Conservation (phyloP, 108 stramenopile genomes). For the Skeletonema menzelii region DNA sequence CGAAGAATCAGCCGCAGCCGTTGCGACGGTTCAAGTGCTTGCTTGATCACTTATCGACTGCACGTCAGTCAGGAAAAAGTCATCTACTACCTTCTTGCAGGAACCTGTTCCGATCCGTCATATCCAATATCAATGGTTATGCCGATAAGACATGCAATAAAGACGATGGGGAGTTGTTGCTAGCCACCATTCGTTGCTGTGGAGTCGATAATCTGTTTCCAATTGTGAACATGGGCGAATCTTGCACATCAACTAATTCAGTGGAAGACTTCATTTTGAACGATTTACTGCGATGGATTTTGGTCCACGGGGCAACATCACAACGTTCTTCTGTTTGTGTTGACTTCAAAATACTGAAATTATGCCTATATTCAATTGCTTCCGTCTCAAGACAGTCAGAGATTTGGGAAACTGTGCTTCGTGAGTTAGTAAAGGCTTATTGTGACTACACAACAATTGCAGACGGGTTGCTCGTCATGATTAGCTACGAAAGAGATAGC, state of each 20-base stretch:
- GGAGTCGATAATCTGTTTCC: slow-evolving; percentile 29
- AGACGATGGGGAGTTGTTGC: slow-evolving; percentile 30
- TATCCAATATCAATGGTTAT: slow-evolving; percentile 6
- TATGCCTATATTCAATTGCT: slow-evolving; percentile 35
- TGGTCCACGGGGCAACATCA: slow-evolving; percentile 58
- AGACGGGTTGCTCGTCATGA: slow-evolving; percentile 38
- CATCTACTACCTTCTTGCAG: slow-evolving; percentile 21
- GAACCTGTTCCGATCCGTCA: slow-evolving; percentile 23
- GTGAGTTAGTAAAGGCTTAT: slow-evolving; percentile 64
- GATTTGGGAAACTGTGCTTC: slow-evolving; percentile 63
- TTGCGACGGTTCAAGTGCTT: slow-evolving; percentile 13
- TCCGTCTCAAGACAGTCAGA: slow-evolving; percentile 30
- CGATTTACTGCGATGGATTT: slow-evolving; percentile 72
- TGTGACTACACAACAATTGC: slow-evolving; percentile 54
- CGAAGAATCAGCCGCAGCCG: slow-evolving; percentile 10
- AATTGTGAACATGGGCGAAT: not conserved
- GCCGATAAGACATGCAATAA: slow-evolving; percentile 28
- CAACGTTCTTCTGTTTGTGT: slow-evolving; percentile 5
- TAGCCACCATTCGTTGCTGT: slow-evolving; percentile 29
- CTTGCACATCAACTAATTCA: not conserved
- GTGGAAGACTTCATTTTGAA: slow-evolving; percentile 70
- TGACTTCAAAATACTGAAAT: slow-evolving; percentile 56
- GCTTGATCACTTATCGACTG: not conserved
- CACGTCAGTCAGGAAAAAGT: not conserved
- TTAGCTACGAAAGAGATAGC: not conserved